These are phyloP conservation scores for Aspergillus calidoustus DNA, from an alignment of 2,329 filamentous ascomycete species.

Conservation along the genomic window DNA sequence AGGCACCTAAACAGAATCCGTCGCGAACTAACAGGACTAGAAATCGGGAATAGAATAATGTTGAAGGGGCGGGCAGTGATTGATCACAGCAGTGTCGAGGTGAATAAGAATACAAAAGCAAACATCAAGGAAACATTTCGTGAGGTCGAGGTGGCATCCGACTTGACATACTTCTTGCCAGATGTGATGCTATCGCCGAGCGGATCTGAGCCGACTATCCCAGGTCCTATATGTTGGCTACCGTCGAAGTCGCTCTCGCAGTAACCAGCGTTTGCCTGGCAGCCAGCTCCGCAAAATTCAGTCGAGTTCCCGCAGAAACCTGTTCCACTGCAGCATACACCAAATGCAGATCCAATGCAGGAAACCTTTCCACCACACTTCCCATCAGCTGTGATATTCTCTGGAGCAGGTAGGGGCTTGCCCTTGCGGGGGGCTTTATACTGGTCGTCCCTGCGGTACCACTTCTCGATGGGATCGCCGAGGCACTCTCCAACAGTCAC, in stretches of 20 bases:
- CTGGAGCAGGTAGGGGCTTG: conserved; percentile 19
- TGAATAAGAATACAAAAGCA: conserved; percentile 18
- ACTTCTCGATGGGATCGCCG: conserved; percentile 42
- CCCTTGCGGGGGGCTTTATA: conserved; percentile 23
- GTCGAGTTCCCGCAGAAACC: conserved; percentile 39
- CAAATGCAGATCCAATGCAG: conserved; percentile 41
- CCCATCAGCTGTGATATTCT: conserved; percentile 36
- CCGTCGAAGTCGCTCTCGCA: conserved; percentile 26
- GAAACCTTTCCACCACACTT: conserved; percentile 41
- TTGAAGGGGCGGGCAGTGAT: background rate
- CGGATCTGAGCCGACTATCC: conserved; percentile 12
- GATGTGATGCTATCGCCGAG: conserved; percentile 2
- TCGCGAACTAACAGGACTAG: background rate
- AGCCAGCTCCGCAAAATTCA: conserved; percentile 37
- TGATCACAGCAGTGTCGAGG: conserved; percentile 14
- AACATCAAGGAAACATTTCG: background rate
- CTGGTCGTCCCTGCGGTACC: conserved; percentile 46
- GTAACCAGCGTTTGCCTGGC: conserved; percentile 35
- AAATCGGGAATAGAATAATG: background rate
- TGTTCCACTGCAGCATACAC: conserved; percentile 37
- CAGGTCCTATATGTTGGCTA: conserved; percentile 9
- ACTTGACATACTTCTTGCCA: conserved; percentile 20
- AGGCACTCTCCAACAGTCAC: conserved; percentile 52
- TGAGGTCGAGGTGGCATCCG: conserved; percentile 13
- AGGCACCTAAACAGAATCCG: background rate